Evolutionary conservation across 345 rosid genomes (phyloP).

Genomic region (Populus euphratica): DNA sequence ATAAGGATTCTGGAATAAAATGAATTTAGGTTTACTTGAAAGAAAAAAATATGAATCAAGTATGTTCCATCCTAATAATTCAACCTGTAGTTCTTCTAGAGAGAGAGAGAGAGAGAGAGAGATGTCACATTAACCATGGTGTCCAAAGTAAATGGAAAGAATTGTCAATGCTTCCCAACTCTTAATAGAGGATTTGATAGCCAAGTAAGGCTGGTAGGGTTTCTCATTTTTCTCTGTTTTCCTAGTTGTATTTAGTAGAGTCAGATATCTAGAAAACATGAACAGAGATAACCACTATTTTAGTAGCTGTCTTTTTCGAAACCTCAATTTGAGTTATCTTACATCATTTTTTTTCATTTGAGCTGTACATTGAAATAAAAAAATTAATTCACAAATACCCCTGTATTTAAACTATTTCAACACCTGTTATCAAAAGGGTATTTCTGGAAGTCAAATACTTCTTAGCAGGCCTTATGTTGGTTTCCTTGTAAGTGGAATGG

Average conservation of each 20-base stretch:
- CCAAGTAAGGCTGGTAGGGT: neutral
- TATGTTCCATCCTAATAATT: neutral
- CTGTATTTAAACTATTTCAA: neutral
- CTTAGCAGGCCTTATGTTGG: neutral
- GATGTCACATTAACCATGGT: neutral
- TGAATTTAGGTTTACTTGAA: neutral
- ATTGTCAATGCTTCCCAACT: neutral
- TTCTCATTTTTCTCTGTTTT: neutral
- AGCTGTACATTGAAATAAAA: neutral
- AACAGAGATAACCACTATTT: neutral
- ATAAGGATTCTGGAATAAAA: neutral
- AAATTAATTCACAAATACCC: neutral
- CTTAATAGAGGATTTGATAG: neutral
- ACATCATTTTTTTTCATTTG: neutral
- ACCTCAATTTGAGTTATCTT: neutral
- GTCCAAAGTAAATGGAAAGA: neutral
- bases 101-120: no score
- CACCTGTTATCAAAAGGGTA: neutral
- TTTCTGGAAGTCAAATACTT: neutral
- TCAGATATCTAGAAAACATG: neutral
- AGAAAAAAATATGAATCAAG: neutral
- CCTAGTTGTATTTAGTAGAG: neutral
- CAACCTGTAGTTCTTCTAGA: no score
- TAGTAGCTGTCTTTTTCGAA: neutral
- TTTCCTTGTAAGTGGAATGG: neutral